Evolutionary conservation across 371 early-diverging fungal genomes (phyloP), one percentile per base, ranked within the genome.

Genomic region (Haplosporangium sp.): DNA sequence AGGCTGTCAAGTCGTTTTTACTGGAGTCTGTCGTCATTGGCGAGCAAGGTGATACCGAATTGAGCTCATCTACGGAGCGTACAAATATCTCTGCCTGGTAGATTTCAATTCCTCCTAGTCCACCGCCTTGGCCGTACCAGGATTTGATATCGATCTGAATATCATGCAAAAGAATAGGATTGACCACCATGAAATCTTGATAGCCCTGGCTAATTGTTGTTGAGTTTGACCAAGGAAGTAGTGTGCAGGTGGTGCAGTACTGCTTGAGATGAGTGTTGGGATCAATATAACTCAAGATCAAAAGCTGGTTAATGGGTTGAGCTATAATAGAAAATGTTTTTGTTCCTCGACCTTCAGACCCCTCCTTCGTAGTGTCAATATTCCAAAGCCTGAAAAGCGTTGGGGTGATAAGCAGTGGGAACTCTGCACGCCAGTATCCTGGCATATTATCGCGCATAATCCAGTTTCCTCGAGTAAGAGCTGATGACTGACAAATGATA

Each of bases 61-160:
- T 85, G 57, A 60, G 69, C 15, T 67, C 72, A 38, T 81, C 65
- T 11, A 75, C 81, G 0, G 89, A 87, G 34, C 86, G 85, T 2
- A 88, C 83, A 48, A 87, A 77, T 15, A 85, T 82, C 77, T 90
- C 90, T 55, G 88, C 84, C 67, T 94, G 93, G 66, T 87, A 95
- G 4, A 94, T 79, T 70, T 92, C 87, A 42, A 95, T 83, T 52
- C 87, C 86, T 50, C 88, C 85, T 39, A 95, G 84, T 4, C 95
- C 95, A 58, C 91, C 94, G 40, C 95, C 91, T 7, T 66, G 69
- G 6, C 95, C 95, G 62, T 94, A 93, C 92, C 90, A 95, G 9
- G 91, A 90, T 11, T 83, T 73, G 47, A 95, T 83, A 57, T 90
- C 86, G 57, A 95, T 84, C 37, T 86, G 88, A 27, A 91, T 74